These are phyloP conservation scores for Hordeum vulgare DNA, from an alignment of 176 grass and related monocot species.

Conservation along the genomic window MorexV3_pseudomolecules_assembly NC_058521.1:90726832-90727331, in stretches of 20 bases:
- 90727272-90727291: constrained; percentile 43
- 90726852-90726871: constrained; percentile 83
- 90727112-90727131: constrained; percentile 76
- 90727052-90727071: constrained; percentile 84
- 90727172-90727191: constrained; percentile 78
- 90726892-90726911: constrained; percentile 82
- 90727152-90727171: constrained; percentile 94
- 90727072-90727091: constrained; percentile 17
- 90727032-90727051: constrained; percentile 62
- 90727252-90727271: constrained; percentile 44
- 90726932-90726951: constrained; percentile 56
- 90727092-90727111: constrained; percentile 13
- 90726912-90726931: constrained; percentile 52
- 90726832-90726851: constrained; percentile 60
- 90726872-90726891: constrained; percentile 73
- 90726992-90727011: constrained; percentile 69
- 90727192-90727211: constrained; percentile 81
- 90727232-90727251: constrained; percentile 17
- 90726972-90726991: constrained; percentile 29
- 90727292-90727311: constrained; percentile 64
- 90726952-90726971: constrained; percentile 57
- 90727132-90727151: constrained; percentile 50
- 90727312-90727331: constrained; percentile 66
- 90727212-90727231: constrained; percentile 57
- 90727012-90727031: constrained; percentile 61